Evolutionary conservation across 768 basidiomycete species (phyloP), one percentile per base, ranked within the genome.

Genomic region (Dioszegia crocea): DNA sequence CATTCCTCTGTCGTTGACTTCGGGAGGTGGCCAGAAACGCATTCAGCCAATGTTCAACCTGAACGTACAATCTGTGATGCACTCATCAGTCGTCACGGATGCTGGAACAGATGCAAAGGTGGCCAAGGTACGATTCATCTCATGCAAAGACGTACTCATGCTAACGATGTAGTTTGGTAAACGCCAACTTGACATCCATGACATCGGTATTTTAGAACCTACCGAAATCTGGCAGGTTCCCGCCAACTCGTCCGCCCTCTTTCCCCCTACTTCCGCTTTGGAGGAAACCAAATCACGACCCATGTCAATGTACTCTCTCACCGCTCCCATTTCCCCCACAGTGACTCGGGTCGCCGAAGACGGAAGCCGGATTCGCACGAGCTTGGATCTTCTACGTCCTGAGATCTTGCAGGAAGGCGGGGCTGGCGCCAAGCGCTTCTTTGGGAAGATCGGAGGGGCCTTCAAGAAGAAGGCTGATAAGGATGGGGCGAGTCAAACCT

Each of bases 21-120:
- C 44, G 12, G 23, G 47, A n/a, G 43, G 56, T 8, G 49, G 44
- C 6, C 64, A 61, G 4, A 73, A 71, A 47, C 60, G 70, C 55
- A 72, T 76, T 24, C 66, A 75, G 23, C 75, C 75, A 12, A 58
- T 76, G 59, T 76, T 75, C 57, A 76, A 76, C 33, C 57, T 76
- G n/a, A 62, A 61, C 3, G 71, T 76, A 10, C 75, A 76, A 31
- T 74, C 70, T 51, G 75, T 76, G 30, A 71, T 76, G 70, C 73
- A 73, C 16, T 62, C 66, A 8, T 75, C 75, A 12, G 66, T 64
- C 3, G 72, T 76, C 26, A 75, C 71, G n/a, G 74, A 76, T 47
- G 75, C 73, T 3, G 71, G 71, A 6, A 76, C 75, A 9, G 75
- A 76, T 55, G 68, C 60, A 29, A 76, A 75, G 58, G 72, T 76